Evolutionary conservation across 2,329 filamentous ascomycete species (phyloP).

Genomic region (Trichophyton verrucosum): DNA sequence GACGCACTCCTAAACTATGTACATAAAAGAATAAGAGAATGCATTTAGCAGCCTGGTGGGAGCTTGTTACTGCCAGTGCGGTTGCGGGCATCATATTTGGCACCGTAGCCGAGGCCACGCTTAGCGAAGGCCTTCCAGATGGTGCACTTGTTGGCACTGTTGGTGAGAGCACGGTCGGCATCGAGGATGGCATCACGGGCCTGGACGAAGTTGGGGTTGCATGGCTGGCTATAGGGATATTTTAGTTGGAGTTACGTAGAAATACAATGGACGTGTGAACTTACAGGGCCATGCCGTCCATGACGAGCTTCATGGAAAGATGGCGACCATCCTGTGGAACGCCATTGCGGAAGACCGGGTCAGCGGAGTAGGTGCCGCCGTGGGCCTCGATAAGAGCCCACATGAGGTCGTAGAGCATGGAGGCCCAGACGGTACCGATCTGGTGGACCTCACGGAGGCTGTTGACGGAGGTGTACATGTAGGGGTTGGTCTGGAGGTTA

Average conservation of each 20-base stretch:
- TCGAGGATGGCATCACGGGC: constrained; percentile 12
- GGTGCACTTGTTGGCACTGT: constrained; percentile 9
- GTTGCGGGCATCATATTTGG: background rate
- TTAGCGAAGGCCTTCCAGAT: constrained; percentile 12
- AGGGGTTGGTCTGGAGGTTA: constrained; percentile 9
- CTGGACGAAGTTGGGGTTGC: constrained; percentile 14
- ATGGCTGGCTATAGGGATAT: constrained; percentile 6
- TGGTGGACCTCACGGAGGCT: constrained; percentile 4
- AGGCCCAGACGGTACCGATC: constrained; percentile 10
- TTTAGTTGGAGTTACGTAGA: background rate
- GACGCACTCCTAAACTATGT: background rate
- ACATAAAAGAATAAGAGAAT: background rate
- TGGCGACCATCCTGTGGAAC: constrained; percentile 10
- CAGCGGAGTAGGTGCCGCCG: constrained; percentile 8
- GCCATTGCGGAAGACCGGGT: constrained; percentile 5
- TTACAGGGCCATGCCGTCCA: constrained; percentile 13
- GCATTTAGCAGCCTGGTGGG: background rate
- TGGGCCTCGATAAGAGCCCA: constrained; percentile 12
- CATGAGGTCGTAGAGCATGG: constrained; percentile 12
- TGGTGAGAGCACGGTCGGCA: constrained; percentile 10
- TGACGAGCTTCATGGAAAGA: constrained; percentile 12
- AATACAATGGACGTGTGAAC: background rate
- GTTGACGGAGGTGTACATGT: constrained; percentile 10
- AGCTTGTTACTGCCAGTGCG: constrained; percentile 2
- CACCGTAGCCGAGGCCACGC: constrained; percentile 8